Evolutionary conservation across 2,329 filamentous ascomycete genomes (phyloP), one percentile per base, ranked within the genome.

Genomic region (Apiospora phragmitis): DNA sequence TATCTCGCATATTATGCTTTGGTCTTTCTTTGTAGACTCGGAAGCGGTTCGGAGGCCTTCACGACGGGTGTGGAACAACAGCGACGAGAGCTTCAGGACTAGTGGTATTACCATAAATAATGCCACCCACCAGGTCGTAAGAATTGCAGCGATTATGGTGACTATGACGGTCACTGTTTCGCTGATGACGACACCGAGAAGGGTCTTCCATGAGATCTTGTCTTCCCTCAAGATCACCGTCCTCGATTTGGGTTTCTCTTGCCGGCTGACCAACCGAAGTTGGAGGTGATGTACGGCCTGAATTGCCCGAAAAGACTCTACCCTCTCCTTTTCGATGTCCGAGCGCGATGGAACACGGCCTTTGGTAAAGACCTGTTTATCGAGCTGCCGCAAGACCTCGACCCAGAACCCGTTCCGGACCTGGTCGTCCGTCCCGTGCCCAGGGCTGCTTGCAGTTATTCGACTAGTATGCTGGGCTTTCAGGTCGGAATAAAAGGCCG

Each of bases 21-120:
- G 24, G 3, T 32, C 51, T 7, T 4, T 12, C 51, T 26, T 59
- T 1, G 2, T n/a, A 18, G 6, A 3, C 2, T 14, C 51, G n/a
- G 51, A 21, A 1, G 51, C 51, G 3, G n/a, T 11, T 4, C 11
- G 51, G 5, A 59, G 51, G n/a, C 51, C 51, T 32, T 59, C 51
- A n/a, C 51, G 51, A 4, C 51, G 51, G 1, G 16, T 18, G n/a
- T 24, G n/a, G n/a, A 59, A 59, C 7, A 59, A 4, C 51, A 59
- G n/a, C 5, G 51, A 26, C 51, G n/a, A 18, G 14, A 74, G 70
- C 69, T 72, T 72, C 42, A 73, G 72, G 6, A 72, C 70, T 12
- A 59, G 51, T 3, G 51, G 51, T 16, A 59, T 32, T 12, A 29
- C 3, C 51, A 59, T 59, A n/a, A 59, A 32, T 4, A 59, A 1